Evolutionary conservation across 169 alveolate species (phyloP).

Genomic region (Plasmodium billcollinsi): DNA sequence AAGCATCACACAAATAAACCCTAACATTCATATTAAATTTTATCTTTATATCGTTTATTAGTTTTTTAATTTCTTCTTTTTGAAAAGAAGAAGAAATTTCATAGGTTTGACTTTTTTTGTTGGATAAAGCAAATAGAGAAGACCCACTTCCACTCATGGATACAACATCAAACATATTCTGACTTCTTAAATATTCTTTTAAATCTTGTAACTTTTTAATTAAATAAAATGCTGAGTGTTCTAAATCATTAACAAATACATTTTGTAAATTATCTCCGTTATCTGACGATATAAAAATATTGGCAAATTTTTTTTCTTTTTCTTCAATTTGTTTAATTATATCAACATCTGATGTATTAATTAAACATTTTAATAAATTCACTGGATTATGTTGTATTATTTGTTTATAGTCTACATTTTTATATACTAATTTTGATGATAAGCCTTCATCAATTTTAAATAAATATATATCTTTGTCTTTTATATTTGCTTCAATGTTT

Average conservation of each 20-base stretch:
- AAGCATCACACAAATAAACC: slow-evolving; percentile 27
- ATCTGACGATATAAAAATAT: slow-evolving; percentile 11
- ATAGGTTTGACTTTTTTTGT: background rate
- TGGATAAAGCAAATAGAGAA: slow-evolving; percentile 52
- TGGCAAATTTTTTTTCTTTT: slow-evolving; percentile 20
- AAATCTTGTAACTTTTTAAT: slow-evolving; percentile 25
- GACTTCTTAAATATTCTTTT: slow-evolving; percentile 24
- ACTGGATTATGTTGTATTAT: slow-evolving; percentile 65
- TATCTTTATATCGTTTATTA: slow-evolving; percentile 23
- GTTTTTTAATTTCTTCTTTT: slow-evolving; percentile 21
- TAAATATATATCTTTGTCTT: slow-evolving; percentile 41
- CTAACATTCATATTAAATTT: slow-evolving; percentile 30
- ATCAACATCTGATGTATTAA: slow-evolving; percentile 5
- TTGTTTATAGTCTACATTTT: slow-evolving; percentile 46
- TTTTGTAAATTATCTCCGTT: slow-evolving; percentile 9
- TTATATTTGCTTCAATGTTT: slow-evolving; percentile 17
- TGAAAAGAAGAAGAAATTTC: slow-evolving; percentile 14
- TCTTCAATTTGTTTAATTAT: slow-evolving; percentile 21
- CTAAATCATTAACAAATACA: slow-evolving; percentile 54
- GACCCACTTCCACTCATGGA: slow-evolving; percentile 76
- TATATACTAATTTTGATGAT: slow-evolving; percentile 46
- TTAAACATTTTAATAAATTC: slow-evolving; percentile 25
- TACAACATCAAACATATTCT: slow-evolving; percentile 55
- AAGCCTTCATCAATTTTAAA: slow-evolving; percentile 43
- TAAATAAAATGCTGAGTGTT: slow-evolving; percentile 45